phyloP scores from a whole-genome alignment of 306 rosid species.

The Clitoria ternatea region DNA sequence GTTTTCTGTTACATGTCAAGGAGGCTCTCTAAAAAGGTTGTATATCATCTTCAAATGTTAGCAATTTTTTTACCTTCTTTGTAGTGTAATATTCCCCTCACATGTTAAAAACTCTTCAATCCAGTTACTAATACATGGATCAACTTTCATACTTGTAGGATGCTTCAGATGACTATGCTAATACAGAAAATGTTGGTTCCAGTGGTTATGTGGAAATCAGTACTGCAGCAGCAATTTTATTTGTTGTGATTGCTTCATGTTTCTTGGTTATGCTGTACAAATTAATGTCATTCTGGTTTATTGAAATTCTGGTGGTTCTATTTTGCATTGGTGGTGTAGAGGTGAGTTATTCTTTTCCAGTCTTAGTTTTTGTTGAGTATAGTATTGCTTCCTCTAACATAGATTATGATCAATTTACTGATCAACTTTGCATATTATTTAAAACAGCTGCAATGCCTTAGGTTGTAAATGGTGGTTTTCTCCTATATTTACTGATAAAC shows the following conservation, averaged over 20 bases:
- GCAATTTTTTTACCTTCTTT: neutral
- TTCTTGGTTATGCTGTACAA: conserved; percentile 91
- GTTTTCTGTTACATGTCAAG: neutral
- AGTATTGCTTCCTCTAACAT: conserved; percentile 3
- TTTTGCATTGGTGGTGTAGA: conserved; percentile 94
- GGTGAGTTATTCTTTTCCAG: conserved; percentile 45
- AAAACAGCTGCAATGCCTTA: neutral
- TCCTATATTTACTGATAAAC: neutral
- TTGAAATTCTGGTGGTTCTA: conserved; percentile 89
- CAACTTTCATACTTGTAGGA: conserved; percentile 50
- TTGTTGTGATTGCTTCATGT: conserved; percentile 90
- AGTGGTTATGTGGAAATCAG: conserved; percentile 75
- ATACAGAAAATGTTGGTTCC: conserved; percentile 54
- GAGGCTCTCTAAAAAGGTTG: neutral
- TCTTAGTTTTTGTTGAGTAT: conserved; percentile 6
- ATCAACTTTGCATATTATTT: neutral
- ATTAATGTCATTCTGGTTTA: conserved; percentile 85
- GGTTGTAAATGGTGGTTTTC: neutral
- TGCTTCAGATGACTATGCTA: conserved; percentile 64
- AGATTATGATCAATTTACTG: neutral
- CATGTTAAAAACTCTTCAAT: conserved; percentile 14
- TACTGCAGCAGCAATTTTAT: conserved; percentile 75
- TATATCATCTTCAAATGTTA: conserved; percentile 4
- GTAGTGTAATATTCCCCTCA: neutral
- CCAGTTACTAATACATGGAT: conserved; percentile 2